Evolutionary conservation across 2,329 filamentous ascomycete species (phyloP), one percentile per base, ranked within the genome.

Genomic region (Fusarium sp.): DNA sequence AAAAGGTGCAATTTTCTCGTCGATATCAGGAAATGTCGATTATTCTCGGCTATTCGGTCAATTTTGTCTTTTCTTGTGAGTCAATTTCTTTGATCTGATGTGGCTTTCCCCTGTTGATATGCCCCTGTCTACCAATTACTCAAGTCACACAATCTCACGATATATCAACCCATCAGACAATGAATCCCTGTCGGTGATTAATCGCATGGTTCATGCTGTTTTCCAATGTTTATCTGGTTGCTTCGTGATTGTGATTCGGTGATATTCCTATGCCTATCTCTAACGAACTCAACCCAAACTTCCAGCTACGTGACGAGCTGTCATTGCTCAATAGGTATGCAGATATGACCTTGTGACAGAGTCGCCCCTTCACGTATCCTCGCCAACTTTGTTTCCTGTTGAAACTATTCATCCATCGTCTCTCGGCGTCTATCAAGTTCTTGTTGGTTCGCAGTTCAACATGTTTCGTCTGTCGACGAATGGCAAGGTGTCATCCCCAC

Each of bases 401-500:
- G 10, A 18, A 23, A 9, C n/a, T 37, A 16, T 28, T 41, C 26
- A 13, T 39, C 16, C 23, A n/a, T 29, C 21, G 20, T 31, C 26
- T 20, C 21, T 29, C 33, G 18, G 20, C 28, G n/a, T 38, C 37
- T 24, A 13, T 28, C 20, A 12, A 20, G 6, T 16, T 13, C 24
- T 15, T 11, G 13, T 44, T 44, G 8, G 33, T 43, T 38, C 39
- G 42, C 46, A 46, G 35, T 53, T 69, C 50, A 29, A 20, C 35
- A 10, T 38, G 29, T 35, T 50, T 48, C 16, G 38, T 44, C 33
- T 35, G 20, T 41, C 26, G 23, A 29, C 38, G 42, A 57, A 68
- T 68, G 31, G 29, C 44, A 44, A 37, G 49, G 18, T 35, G 24
- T 49, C 29, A 18, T 56, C 66, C 37, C 67, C 67, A 46, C 67